Base-by-base conservation (phyloP, 352 stramenopile species). In the Thraustochytrium sp. region DNA sequence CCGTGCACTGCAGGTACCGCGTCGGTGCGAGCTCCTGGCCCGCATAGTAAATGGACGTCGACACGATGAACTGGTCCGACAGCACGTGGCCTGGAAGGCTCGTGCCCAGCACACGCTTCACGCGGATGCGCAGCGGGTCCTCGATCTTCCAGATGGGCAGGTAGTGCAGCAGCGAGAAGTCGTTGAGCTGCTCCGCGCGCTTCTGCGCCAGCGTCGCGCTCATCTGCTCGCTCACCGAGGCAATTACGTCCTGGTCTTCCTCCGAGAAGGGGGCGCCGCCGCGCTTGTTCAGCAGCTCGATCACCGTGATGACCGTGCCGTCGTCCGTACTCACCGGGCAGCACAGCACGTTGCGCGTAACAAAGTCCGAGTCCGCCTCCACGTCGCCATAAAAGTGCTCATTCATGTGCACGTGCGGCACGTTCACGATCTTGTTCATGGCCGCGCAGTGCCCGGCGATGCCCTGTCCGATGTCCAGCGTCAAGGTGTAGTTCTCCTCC, bases 251-350 rank as follows among this genome's bases (percentile, higher is more conserved):
- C 18, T 82, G 80, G 54, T 87, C 85, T 16, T 83, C 62, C 23
- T 49, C 42, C 2, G 84, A 64, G 40, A 88, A 86, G 21, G 38
- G 61, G 21, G 55, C 77, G 9, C 31, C 65, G 23, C 48, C 55
- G 29, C 64, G 26, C 49, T 88, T 88, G 74, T 88, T 88, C n/a
- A 87, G 18, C 21, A 88, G 62, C 59, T 88, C 73, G 18, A 88
- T 63, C 42, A 88, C 86, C 21, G 53, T 86, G 36, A 88, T 80
- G 23, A 84, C 75, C 34, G 55, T 84, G 9, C 73, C 73, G 46
- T 85, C 82, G 16, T 84, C 40, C 13, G 80, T 72, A 26, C 63
- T 68, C 36, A 85, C 68, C 23, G 84, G 84, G 23, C 55, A 84
- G 64, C 63, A 78, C 2, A 87, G 36, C n/a, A 80, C 46, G 42